Conservation (phyloP, 208 protist species). For the Angomonas ambiguus region DNA sequence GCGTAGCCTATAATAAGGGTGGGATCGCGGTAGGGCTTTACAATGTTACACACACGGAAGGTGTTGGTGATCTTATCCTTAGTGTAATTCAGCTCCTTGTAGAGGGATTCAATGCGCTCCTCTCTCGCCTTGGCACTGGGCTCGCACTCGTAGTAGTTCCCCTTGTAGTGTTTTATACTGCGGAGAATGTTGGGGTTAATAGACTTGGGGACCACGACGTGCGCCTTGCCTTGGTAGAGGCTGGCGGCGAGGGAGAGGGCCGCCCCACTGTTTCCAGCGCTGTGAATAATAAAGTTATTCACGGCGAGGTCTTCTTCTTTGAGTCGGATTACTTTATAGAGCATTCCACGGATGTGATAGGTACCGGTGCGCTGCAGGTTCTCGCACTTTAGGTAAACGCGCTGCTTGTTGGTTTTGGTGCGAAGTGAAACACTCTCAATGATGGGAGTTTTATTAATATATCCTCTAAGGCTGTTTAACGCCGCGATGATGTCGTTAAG, state of each 20-base stretch:
- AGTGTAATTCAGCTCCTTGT: slow-evolving; percentile 34
- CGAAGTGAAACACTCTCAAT: slow-evolving; percentile 56
- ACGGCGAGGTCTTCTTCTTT: slow-evolving; percentile 61
- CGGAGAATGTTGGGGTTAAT: slow-evolving; percentile 72
- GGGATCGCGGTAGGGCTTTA: slow-evolving; percentile 92
- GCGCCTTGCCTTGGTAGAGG: slow-evolving; percentile 66
- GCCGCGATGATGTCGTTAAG: slow-evolving; percentile 66
- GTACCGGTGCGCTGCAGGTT: slow-evolving; percentile 77
- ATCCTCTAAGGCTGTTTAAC: slow-evolving; percentile 47
- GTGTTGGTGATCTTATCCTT: slow-evolving; percentile 29
- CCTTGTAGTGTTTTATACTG: slow-evolving; percentile 63
- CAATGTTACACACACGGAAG: slow-evolving; percentile 32
- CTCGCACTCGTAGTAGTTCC: slow-evolving; percentile 36
- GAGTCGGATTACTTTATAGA: slow-evolving; percentile 63
- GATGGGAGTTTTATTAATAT: slow-evolving; percentile 67
- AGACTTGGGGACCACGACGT: slow-evolving; percentile 85
- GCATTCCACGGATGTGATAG: slow-evolving; percentile 66
- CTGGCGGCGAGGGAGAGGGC: slow-evolving; percentile 85
- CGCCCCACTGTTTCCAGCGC: slow-evolving; percentile 90
- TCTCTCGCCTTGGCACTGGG: slow-evolving; percentile 46
- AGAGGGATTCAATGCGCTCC: slow-evolving; percentile 26
- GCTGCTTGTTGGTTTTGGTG: slow-evolving; percentile 40
- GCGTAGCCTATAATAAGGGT: slow-evolving; percentile 89
- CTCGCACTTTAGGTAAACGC: slow-evolving; percentile 69
- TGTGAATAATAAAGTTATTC: slow-evolving; percentile 84